Base-by-base conservation (phyloP, 257 asterid genomes). In the Penstemon newberryi region DNA sequence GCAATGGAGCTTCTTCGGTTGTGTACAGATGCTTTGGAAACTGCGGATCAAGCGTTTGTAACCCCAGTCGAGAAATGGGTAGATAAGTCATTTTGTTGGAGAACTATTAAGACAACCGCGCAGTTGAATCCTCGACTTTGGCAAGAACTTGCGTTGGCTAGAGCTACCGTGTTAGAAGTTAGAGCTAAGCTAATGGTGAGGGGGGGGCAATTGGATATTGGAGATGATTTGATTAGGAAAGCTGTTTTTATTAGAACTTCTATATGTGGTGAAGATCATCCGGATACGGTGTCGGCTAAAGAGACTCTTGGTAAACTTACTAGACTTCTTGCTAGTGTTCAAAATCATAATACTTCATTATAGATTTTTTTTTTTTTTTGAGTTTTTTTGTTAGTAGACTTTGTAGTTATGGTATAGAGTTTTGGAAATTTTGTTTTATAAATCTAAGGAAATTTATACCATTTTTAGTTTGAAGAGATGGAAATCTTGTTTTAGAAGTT, bases 111-210 rank as follows among this genome's bases (percentile, higher is more conserved):
- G 70, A 91, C 96, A 36, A 87, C 72, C 3, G 98, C 99, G 0
- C 99, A 94, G 79, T 33, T 94, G 77, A 91, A 94, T 53, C 99
- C 99, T 45, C 81, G 86, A 66, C 83, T 94, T 5, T 94, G 99
- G 99, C 96, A 89, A 62, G 96, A 91, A 42, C 96, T 94, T 42
- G 98, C 99, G 0, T 66, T 94, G 66, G 84, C 96, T 4, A 65
- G 99, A 70, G 99, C 99, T 5, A 82, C 82, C 0, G 96, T 94
- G 75, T 84, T 91, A 0, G 99, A 94, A 59, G 84, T 94, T 42
- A 64, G 99, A 76, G 96, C 97, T 0, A 91, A 91, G 84, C 71
- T 94, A 50, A 94, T 94, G 99, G 82, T 82, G 39, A 82, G 96
- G 81, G 99, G 99, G 18, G 96, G 96, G 3, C 90, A 84, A 56